Conservation (phyloP, 441 rosid species). For the Arabidopsis lyrata region DNA sequence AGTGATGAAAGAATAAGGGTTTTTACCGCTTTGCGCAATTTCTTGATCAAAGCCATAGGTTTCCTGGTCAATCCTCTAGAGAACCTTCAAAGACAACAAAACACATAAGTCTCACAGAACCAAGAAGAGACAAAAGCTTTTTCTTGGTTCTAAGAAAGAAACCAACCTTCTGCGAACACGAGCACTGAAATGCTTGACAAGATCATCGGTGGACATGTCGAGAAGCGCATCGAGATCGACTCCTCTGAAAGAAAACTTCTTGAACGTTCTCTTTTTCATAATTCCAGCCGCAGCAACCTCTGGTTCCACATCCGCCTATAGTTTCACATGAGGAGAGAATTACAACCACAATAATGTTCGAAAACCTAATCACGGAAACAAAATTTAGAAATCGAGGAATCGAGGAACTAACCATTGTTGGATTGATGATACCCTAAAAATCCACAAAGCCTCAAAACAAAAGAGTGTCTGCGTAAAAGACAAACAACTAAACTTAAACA, state of each 20-base stretch:
- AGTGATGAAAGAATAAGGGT: neutral
- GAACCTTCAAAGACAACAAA: slow-evolving; percentile 44
- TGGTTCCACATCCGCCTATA: slow-evolving; percentile 58
- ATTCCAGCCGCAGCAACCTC: slow-evolving; percentile 54
- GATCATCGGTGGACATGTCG: slow-evolving; percentile 80
- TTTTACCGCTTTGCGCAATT: slow-evolving; percentile 71
- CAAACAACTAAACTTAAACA: slow-evolving; percentile 10
- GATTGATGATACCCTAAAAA: slow-evolving; percentile 18
- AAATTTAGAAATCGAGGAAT: neutral
- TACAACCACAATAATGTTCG: neutral
- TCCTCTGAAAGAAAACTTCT: slow-evolving; percentile 78
- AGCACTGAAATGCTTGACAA: slow-evolving; percentile 68
- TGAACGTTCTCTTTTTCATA: slow-evolving; percentile 82
- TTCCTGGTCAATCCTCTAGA: slow-evolving; percentile 73
- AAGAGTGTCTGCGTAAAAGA: slow-evolving; percentile 28
- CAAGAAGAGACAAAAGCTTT: neutral
- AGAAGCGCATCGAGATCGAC: slow-evolving; percentile 77
- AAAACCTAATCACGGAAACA: neutral
- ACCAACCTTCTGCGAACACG: slow-evolving; percentile 71
- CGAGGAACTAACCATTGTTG: slow-evolving; percentile 31
- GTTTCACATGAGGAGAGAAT: neutral
- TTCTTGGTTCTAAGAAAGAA: neutral
- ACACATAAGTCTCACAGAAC: neutral
- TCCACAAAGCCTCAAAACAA: neutral
- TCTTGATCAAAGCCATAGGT: slow-evolving; percentile 81